A percentile compares a stretch with the other conserved stretches of the same genome.
These are phyloP conservation scores for Tetrapyrgos nigripes DNA, from an alignment of 1,284 basidiomycete genomes.

Conservation along the genomic window DNA sequence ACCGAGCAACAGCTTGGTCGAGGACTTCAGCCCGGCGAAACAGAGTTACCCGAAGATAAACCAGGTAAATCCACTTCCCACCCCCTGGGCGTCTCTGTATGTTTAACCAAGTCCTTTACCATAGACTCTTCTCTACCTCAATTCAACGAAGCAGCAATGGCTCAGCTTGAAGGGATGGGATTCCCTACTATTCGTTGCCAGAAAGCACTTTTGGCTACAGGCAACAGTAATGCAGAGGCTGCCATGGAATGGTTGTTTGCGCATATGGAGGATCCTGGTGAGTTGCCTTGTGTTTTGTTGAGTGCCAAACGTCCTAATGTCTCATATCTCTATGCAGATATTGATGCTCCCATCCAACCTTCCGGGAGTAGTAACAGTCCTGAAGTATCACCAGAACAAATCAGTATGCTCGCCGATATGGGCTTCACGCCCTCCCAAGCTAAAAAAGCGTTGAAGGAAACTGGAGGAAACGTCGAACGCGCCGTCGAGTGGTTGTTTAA, in stretches of 20 bases:
- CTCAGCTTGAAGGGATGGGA: conserved; percentile 85
- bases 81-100: not conserved
- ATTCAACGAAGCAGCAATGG: conserved; percentile 79
- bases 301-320: not conserved
- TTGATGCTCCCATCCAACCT: conserved; percentile 81
- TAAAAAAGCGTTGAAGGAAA: conserved; percentile 86
- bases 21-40: conserved; percentile 81
- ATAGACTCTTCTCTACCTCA: conserved; percentile 52
- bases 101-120: conserved; percentile 8
- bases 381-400: conserved; percentile 73
- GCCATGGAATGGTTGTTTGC: conserved; percentile 97
- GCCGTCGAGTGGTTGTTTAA: conserved; percentile 98
- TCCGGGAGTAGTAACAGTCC: conserved; percentile 31
- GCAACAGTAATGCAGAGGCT: conserved; percentile 77
- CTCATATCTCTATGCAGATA: conserved; percentile 57
- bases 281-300: conserved; percentile 13
- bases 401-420: conserved; percentile 87
- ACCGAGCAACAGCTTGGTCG: conserved; percentile 70
- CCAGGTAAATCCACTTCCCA: conserved; percentile 16
- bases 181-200: conserved; percentile 86
- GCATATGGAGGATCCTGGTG: conserved; percentile 95
- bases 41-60: conserved; percentile 66
- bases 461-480: conserved; percentile 79
- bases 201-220: conserved; percentile 90
- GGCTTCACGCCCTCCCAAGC: conserved; percentile 90